Conservation (phyloP, 148 eudicot genomes). For the Fagopyrum tataricum region DNA sequence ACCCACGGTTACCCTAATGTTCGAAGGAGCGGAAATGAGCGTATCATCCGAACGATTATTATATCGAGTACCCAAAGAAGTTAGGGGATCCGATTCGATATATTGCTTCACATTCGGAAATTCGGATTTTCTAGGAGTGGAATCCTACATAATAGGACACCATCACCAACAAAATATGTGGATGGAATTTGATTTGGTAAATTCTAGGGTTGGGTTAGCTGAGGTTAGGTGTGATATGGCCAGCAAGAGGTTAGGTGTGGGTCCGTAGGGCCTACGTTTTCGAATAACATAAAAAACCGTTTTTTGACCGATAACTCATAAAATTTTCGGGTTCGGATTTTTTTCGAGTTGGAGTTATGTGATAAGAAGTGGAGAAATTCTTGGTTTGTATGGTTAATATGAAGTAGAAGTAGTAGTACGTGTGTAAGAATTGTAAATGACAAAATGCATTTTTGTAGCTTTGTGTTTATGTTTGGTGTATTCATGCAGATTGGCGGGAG, state of each 20-base stretch:
- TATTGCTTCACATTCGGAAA: slow-evolving; percentile 85
- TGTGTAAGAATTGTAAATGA: slow-evolving; percentile 4
- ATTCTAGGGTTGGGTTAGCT: slow-evolving; percentile 70
- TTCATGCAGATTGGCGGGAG: background rate
- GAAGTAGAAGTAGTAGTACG: background rate
- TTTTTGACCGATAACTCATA: background rate
- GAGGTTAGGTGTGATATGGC: slow-evolving; percentile 76
- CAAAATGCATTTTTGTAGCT: background rate
- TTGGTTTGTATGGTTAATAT: background rate
- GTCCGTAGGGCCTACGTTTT: background rate
- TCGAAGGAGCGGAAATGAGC: slow-evolving; percentile 71
- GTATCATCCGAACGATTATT: slow-evolving; percentile 51
- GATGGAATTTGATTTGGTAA: slow-evolving; percentile 80
- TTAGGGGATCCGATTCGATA: slow-evolving; percentile 40
- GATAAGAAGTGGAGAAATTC: background rate
- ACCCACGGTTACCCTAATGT: slow-evolving; percentile 62
- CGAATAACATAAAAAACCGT: background rate
- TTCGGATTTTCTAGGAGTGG: slow-evolving; percentile 70
- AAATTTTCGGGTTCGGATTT: background rate
- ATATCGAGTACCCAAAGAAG: slow-evolving; percentile 52
- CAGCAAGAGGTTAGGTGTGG: slow-evolving; percentile 52
- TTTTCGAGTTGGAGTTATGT: background rate
- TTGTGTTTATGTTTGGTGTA: background rate
- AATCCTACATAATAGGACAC: slow-evolving; percentile 70
- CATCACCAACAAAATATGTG: slow-evolving; percentile 92